Evolutionary conservation across 1,284 basidiomycete species (phyloP), one percentile per base, ranked within the genome.

Genomic region (Microbotryomycetes sp.): DNA sequence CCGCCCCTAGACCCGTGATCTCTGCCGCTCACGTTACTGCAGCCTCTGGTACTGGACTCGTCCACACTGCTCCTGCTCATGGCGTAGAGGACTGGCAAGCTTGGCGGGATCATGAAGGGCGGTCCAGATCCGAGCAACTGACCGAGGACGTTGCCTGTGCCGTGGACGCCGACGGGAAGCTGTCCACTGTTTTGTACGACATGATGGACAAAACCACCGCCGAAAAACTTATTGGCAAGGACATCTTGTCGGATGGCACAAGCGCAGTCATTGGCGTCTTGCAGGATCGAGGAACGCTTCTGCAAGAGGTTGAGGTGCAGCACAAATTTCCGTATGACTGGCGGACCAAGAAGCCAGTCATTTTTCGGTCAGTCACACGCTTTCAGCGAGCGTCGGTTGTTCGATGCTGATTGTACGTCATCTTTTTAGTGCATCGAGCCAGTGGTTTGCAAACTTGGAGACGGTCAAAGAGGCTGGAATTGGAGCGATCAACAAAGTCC

Each of bases 301-400:
- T 90, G 29, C 85, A 85, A 60, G 78, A 87, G 56, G 81, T 90
- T 71, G 80, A 79, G 64, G 82, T 91, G 69, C 84, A 83, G 67
- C 96, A 98, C 77, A 84, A 86, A 53, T 98, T 97, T 74, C 93
- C 96, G 0, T 93, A 92, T 73, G 94, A 99, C 73, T 98, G 94
- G 94, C 88, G 91, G 74, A 94, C 94, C 1, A 86, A 93, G 70
- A 79, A 89, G 72, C 94, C 94, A 0, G 85, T 97, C 69, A 91
- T 99, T 64, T 83, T 91, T 54, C 86, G 86, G 88, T 90, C 72
- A 65, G 83, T 77, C 5, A 49, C n/a, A n/a, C n/a, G n/a, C n/a
- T n/a, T n/a, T 29, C 16, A 24, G 7, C 7, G 16, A 51, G 56
- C 29, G 24, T 26, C 35, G 45, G 45, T 27, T 6, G 26, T 3